A percentile compares a stretch with the other conserved stretches of the same genome.
Evolutionary conservation across 192 early-diverging fungal genomes (phyloP).

Genomic region (Dissophora ornata): DNA sequence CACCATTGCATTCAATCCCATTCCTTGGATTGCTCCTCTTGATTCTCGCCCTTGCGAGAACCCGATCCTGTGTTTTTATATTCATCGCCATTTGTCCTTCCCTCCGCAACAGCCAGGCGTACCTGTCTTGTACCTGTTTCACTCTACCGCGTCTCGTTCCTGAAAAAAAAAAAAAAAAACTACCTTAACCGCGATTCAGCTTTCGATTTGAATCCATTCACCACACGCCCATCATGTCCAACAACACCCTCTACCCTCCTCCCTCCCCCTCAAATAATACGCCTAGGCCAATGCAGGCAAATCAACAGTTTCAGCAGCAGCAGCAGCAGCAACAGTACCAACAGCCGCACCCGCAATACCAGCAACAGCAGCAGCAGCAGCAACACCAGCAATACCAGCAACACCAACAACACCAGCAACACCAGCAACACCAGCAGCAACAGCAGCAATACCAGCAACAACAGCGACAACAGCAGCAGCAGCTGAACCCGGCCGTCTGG

Average conservation of each 20-base stretch:
- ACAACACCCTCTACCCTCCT: background rate
- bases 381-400: slow-evolving; percentile 27
- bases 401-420: slow-evolving; percentile 26
- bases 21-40: no score
- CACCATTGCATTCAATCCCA: background rate
- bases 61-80: no score
- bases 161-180: no score
- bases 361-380: slow-evolving; percentile 29
- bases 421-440: slow-evolving; percentile 40
- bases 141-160: no score
- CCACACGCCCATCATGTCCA: slow-evolving; percentile 10
- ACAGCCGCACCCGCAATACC: slow-evolving; percentile 22
- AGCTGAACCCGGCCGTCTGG: slow-evolving; percentile 28
- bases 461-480: slow-evolving; percentile 18
- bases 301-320: slow-evolving; percentile 24
- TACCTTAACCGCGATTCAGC: no score
- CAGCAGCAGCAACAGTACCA: slow-evolving; percentile 29
- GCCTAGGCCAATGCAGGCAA: slow-evolving; percentile 15
- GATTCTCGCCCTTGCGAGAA: no score
- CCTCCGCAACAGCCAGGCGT: no score
- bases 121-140: no score
- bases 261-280: background rate
- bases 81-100: no score
- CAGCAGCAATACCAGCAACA: slow-evolving; percentile 15
- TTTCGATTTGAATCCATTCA: background rate